Base-by-base conservation (phyloP, 2,329 filamentous ascomycete species). In the Lasiodiplodia sp. region DNA sequence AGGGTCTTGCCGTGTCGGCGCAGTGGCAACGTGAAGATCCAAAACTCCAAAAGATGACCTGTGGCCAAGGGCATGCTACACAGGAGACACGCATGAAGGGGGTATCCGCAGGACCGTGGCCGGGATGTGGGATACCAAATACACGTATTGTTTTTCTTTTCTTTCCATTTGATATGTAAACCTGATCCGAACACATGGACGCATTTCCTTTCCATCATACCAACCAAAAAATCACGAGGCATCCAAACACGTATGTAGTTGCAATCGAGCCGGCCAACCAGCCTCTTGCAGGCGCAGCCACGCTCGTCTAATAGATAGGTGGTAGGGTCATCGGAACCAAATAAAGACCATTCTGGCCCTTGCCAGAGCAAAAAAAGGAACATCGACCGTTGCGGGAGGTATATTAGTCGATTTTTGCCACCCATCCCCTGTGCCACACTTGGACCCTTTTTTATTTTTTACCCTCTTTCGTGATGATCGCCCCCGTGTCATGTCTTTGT, bases 151-250 rank as follows among this genome's bases (percentile, higher is more conserved):
- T 64, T 64, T 52, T 64, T 64, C n/a, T 58, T 57, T 34, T 64
- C 47, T 28, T 51, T 64, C 60, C 60, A 52, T 64, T 56, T 51
- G 47, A 52, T 64, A 64, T 51, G 60, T 64, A 64, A 60, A 52
- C 60, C 60, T 64, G 60, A 64, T 64, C 60, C 60, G 47, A 64
- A 64, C 60, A 64, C 60, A 64, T 64, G 47, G 60, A 49, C 60
- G 47, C 60, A 64, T 64, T 52, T 64, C 60, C 60, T 37, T 64
- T 34, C 44, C 47, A 25, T 52, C 60, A 25, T 51, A 16, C 40
- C 18, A 63, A 57, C 40, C 40, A 44, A 18, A 47, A 47, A 64
- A 63, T 28, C 58, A 64, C 40, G 52, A 64, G 58, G 40, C 23
- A 64, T 38, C 60, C 60, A 64, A 64, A 64, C 44, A 64, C 60